Evolutionary conservation across 768 basidiomycete species (phyloP), one percentile per base, ranked within the genome.

Genomic region (Rhodosporidiobolus odoratus): DNA sequence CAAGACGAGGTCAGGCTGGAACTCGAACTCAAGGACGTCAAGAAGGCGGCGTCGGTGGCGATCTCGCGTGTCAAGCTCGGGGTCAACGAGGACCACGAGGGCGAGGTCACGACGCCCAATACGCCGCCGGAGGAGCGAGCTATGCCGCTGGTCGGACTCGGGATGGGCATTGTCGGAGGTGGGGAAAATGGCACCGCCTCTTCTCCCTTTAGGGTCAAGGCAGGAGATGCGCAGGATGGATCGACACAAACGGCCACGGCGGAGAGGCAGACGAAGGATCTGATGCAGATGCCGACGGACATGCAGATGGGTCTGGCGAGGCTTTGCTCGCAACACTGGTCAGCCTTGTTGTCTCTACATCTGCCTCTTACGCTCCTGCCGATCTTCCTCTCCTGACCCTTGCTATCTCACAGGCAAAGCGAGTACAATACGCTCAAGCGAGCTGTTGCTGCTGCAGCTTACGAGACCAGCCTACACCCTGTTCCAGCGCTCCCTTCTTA

Each of bases 381-480:
- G 38, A 63, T 47, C 1, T 15, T 23, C 0, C 25, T 2, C 27
- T 25, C 2, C 16, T 21, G n/a, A 17, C 2, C 13, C 41, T 30
- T 17, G 2, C 38, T 1, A 32, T 1, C 8, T 60, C 40, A n/a
- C 58, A 74, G 72, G 27, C 16, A 16, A 1, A 67, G 65, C 62
- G 65, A 74, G 41, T 74, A 74, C 68, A 74, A 74, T 41, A 47
- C 32, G 7, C 65, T 74, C 50, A 74, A 74, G 65, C 61, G 52
- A 21, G 48, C 64, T 4, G 62, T 69, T n/a, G 68, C 68, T 4
- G 35, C 62, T 1, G 50, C 68, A 0, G 53, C 67, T 4, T 12
- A 25, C 10, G 53, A 40, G 12, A 7, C 53, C 68, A 8, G 17
- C 12, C 38, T 1, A 0, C 21, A 48, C 7, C 19, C 58, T 52